Evolutionary conservation across 2,329 filamentous ascomycete species (phyloP).

Genomic region (Xylaria sp.): DNA sequence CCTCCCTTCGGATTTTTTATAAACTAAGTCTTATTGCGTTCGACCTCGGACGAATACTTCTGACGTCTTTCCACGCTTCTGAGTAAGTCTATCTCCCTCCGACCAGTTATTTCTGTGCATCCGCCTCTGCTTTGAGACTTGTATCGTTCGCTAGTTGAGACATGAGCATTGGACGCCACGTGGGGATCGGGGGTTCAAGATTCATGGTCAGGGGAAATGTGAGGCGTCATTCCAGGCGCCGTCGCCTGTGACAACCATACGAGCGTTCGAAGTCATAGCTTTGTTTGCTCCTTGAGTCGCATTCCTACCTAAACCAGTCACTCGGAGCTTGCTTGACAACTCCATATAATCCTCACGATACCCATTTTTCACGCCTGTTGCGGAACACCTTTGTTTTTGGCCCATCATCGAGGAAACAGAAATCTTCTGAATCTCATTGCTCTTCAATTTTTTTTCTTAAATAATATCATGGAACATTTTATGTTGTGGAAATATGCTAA

Average conservation of each 20-base stretch:
- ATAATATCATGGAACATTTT: conserved; percentile 46
- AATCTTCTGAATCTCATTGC: background rate
- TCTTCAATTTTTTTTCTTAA: background rate
- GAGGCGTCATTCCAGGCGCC: conserved; percentile 44
- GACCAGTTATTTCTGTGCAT: background rate
- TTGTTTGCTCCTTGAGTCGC: conserved; percentile 39
- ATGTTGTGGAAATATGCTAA: conserved; percentile 47
- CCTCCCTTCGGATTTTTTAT: conserved; percentile 7
- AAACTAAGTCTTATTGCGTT: background rate
- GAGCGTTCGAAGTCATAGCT: conserved; percentile 41
- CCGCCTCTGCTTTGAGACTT: conserved; percentile 18
- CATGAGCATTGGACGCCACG: conserved; percentile 36
- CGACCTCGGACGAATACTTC: background rate
- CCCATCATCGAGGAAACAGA: conserved; percentile 15
- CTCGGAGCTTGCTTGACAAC: conserved; percentile 28
- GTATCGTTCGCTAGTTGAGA: conserved; percentile 23
- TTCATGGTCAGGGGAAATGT: conserved; percentile 35
- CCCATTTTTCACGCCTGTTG: conserved; percentile 24
- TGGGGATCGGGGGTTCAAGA: conserved; percentile 35
- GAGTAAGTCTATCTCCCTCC: conserved; percentile 26
- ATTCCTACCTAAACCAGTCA: conserved; percentile 39
- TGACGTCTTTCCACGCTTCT: background rate
- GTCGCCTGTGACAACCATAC: conserved; percentile 50
- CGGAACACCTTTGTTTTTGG: conserved; percentile 15
- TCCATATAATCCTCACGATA: conserved; percentile 42